A percentile compares a stretch with the other conserved stretches of the same genome.
Conservation (phyloP, 2,329 filamentous ascomycete genomes). For the Colletotrichum horii region DNA sequence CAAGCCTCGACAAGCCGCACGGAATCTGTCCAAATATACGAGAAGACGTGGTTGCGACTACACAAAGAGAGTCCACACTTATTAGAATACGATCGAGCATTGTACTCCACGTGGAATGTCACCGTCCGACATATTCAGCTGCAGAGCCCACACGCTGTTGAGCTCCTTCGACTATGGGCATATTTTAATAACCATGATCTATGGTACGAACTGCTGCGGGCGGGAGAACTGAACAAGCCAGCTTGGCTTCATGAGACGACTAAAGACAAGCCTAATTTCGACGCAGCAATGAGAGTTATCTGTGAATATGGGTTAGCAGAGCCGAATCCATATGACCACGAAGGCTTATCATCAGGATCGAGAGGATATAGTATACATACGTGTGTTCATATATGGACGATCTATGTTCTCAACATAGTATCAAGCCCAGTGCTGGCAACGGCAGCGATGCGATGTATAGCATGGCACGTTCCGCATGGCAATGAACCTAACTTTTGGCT, state of each 20-base stretch:
- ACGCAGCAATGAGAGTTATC: constrained; percentile 10
- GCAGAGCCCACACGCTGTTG: constrained; percentile 30
- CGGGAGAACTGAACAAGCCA: constrained; percentile 5
- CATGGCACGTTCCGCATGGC: constrained; percentile 8
- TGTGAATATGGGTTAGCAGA: background rate
- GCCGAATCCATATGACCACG: background rate
- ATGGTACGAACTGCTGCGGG: constrained; percentile 46
- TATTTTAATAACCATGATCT: constrained; percentile 48
- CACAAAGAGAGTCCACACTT: constrained; percentile 33
- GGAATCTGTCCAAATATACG: constrained; percentile 45
- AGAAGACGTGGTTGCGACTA: constrained; percentile 40
- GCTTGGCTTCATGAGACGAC: constrained; percentile 29
- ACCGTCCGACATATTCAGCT: constrained; percentile 40
- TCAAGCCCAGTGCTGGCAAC: background rate
- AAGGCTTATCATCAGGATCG: background rate
- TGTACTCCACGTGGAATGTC: constrained; percentile 44
- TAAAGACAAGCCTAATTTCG: constrained; percentile 26
- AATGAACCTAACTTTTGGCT: constrained; percentile 12
- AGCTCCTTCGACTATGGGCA: constrained; percentile 45
- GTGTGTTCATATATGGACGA: constrained; percentile 37
- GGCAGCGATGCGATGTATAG: constrained; percentile 14
- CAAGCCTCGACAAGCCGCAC: constrained; percentile 37
- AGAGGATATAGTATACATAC: constrained; percentile 30
- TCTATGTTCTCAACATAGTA: constrained; percentile 28
- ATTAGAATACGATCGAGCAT: constrained; percentile 32